Base-by-base conservation (phyloP, 2,329 filamentous ascomycete species). In the Lasiodiplodia sp. region DNA sequence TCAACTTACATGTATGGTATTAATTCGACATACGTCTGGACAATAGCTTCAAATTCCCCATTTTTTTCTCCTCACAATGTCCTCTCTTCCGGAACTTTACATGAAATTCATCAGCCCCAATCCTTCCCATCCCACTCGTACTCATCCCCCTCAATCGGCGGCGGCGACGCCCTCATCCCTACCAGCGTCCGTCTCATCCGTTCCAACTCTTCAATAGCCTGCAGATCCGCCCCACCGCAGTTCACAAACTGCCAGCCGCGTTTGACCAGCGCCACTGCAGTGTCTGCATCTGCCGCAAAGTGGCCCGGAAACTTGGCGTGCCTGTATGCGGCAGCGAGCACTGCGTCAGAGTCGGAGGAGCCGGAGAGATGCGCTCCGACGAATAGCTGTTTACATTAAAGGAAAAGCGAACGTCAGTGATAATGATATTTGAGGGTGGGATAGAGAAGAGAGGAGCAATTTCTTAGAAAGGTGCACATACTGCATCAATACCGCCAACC, bases 61-160 rank as follows among this genome's bases (percentile, higher is more conserved):
- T 10, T 2, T 34, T 31, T 31, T 34, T 10, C 31, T 34, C 31
- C 8, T 34, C 31, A 34, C 1, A 34, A 34, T 2, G 8, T 34
- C 7, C 31, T 34, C 2, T 34, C 31, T 10, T 34, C 31, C 8
- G 2, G 8, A 34, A 34, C 31, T 34, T 40, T 40, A 16, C 12
- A 40, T 40, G 12, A 40, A 10, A 16, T 6, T 14, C 40, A 44
- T 52, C 44, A 64, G 16, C 60, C 60, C 60, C 60, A 64, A 18
- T 64, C 60, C 44, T 38, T 64, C 10, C 60, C 60, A 37, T 64
- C 60, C 60, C 60, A 64, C 47, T 64, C 44, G 18, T 52, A 64
- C 44, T 64, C 60, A 7, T 64, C 28, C 31, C 60, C 60, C 44
- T 37, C 60, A 10, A 25, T 28, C 44, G 60, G 28, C 44, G 31